Conservation (phyloP, 805 yeast genomes). For the Pichia cephalocereana region DNA sequence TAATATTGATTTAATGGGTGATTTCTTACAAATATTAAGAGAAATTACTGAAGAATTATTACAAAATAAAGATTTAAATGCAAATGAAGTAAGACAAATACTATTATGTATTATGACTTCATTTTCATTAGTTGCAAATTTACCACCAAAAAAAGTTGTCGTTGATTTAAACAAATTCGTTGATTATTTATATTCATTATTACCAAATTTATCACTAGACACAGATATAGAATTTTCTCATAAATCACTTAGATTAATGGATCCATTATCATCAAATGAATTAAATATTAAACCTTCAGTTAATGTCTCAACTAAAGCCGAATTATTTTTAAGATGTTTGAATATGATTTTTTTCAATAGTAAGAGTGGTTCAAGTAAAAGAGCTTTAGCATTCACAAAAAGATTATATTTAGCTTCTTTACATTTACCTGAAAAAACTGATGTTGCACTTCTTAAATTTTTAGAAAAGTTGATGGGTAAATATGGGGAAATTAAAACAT, state of each 20-base stretch:
- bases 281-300: constrained; percentile 52
- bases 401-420: constrained; percentile 57
- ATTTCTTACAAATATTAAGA: constrained; percentile 78
- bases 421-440: constrained; percentile 82
- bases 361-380: constrained; percentile 51
- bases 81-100: constrained; percentile 56
- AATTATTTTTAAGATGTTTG: constrained; percentile 64
- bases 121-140: constrained; percentile 73
- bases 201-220: constrained; percentile 64
- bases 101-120: constrained; percentile 83
- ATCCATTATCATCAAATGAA: constrained; percentile 47
- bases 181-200: constrained; percentile 58
- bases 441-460: constrained; percentile 69
- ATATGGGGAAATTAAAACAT: constrained; percentile 62
- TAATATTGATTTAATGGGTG: constrained; percentile 87
- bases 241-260: constrained; percentile 69
- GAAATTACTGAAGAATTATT: constrained; percentile 56
- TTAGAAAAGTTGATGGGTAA: constrained; percentile 65
- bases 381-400: constrained; percentile 79
- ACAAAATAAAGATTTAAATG: constrained; percentile 33
- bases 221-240: constrained; percentile 81
- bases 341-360: constrained; percentile 77
- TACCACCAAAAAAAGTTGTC: constrained; percentile 59
- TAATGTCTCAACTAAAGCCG: constrained; percentile 83
- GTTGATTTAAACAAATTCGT: constrained; percentile 79